Conservation (phyloP, 2,329 filamentous ascomycete genomes). For the Sclerotinia nivalis region DNA sequence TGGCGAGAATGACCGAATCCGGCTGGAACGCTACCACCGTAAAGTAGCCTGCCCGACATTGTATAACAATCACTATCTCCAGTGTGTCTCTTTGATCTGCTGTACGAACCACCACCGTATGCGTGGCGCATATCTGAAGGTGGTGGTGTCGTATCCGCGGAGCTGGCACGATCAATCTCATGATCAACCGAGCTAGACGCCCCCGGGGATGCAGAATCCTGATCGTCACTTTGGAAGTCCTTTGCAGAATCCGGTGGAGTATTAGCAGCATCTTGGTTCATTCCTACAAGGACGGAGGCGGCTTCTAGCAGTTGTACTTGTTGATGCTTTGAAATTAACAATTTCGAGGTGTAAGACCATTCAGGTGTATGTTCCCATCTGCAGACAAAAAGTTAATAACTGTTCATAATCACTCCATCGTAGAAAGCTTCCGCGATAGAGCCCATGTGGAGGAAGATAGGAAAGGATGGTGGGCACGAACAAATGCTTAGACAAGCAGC, state of each 20-base stretch:
- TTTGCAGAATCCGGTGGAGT: conserved; percentile 66
- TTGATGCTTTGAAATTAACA: conserved; percentile 98
- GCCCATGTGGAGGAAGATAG: conserved; percentile 40
- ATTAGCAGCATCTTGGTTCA: conserved; percentile 65
- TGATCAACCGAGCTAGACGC: conserved; percentile 80
- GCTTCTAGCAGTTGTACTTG: conserved; percentile 97
- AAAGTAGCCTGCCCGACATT: conserved; percentile 49
- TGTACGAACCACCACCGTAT: conserved; percentile 44
- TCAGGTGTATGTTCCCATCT: conserved; percentile 99
- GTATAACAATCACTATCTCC: conserved; percentile 78
- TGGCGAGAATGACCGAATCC: conserved; percentile 58
- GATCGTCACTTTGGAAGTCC: conserved; percentile 70
- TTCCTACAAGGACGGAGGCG: conserved; percentile 90
- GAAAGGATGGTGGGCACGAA: conserved; percentile 71
- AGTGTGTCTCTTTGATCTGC: conserved; percentile 58
- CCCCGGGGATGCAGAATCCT: conserved; percentile 78
- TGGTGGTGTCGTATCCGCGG: conserved; percentile 88
- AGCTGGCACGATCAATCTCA: conserved; percentile 71
- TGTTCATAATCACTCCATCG: conserved; percentile 35
- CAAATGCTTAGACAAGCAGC: conserved; percentile 99
- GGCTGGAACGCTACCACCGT: conserved; percentile 54
- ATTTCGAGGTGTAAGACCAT: conserved; percentile 95
- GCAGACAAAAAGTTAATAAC: conserved; percentile 45
- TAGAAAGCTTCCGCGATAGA: conserved; percentile 45
- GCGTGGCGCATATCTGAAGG: conserved; percentile 60